Conservation (phyloP, 768 basidiomycete genomes). For the Lentinula detonsa region DNA sequence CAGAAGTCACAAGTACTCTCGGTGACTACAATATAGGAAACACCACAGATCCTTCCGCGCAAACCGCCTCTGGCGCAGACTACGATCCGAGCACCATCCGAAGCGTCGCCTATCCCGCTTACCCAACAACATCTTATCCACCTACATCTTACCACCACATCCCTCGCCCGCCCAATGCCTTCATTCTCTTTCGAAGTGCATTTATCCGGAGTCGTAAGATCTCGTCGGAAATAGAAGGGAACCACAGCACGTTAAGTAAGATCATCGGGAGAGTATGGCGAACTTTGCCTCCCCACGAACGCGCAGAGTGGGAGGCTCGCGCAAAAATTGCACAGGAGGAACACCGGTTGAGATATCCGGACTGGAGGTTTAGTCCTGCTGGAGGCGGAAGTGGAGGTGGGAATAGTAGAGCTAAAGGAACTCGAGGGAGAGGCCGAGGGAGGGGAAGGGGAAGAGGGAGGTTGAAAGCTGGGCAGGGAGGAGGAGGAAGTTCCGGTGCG, state of each 20-base stretch:
- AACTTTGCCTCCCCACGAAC: conserved; percentile 58
- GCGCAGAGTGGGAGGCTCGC: conserved; percentile 72
- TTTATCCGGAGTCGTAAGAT: conserved; percentile 34
- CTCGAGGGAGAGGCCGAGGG: not conserved
- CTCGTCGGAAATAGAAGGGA: not conserved
- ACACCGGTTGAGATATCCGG: conserved; percentile 68
- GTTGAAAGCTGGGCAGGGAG: not conserved
- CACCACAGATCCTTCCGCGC: not conserved
- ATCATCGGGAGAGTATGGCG: conserved; percentile 55
- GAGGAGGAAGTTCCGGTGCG: not conserved
- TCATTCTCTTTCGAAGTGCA: conserved; percentile 49
- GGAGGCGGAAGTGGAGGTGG: conserved; percentile 18
- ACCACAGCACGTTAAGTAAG: conserved; percentile 12
- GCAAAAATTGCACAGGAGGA: conserved; percentile 67
- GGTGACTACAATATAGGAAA: not conserved
- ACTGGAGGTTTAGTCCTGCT: conserved; percentile 72
- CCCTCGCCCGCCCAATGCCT: conserved; percentile 51
- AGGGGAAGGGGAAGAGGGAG: conserved; percentile 3
- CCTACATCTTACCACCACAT: conserved; percentile 28
- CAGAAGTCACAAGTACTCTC: not conserved
- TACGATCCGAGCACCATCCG: not conserved
- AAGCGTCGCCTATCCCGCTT: not conserved
- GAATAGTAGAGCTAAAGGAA: not conserved
- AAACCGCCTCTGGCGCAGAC: not conserved
- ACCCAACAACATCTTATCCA: not conserved